Evolutionary conservation across 495 filamentous ascomycete genomes (phyloP).

Genomic region (Aspergillus olivimuriae): DNA sequence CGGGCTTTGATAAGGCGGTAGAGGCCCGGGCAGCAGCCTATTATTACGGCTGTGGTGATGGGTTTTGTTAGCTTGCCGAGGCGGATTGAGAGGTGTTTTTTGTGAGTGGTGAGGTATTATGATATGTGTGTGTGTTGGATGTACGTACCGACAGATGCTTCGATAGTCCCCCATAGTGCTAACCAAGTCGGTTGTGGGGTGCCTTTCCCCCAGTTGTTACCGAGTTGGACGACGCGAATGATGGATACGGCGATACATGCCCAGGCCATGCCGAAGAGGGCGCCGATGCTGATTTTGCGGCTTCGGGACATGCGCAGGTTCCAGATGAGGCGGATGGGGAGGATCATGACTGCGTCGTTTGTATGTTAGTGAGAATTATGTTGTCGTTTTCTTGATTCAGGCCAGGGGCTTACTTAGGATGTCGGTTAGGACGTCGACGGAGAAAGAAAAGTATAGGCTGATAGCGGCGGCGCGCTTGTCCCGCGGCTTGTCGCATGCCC

Average conservation of each 20-base stretch:
- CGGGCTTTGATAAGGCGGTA: slow-evolving; percentile 14
- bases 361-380: too few species aligned
- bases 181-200: slow-evolving; percentile 19
- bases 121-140: background rate
- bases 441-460: slow-evolving; percentile 37
- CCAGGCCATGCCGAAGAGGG: slow-evolving; percentile 43
- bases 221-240: slow-evolving; percentile 37
- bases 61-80: too few species aligned
- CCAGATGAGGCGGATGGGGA: slow-evolving; percentile 44
- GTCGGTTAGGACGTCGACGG: slow-evolving; percentile 39
- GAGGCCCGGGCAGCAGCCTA: slow-evolving; percentile 18
- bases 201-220: slow-evolving; percentile 6
- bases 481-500: slow-evolving; percentile 20
- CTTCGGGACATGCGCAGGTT: slow-evolving; percentile 36
- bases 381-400: background rate
- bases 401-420: slow-evolving; percentile 30
- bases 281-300: slow-evolving; percentile 42
- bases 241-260: slow-evolving; percentile 46
- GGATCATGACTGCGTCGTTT: slow-evolving; percentile 38
- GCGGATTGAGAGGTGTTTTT: background rate
- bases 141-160: slow-evolving; percentile 17
- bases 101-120: background rate
- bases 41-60: slow-evolving; percentile 18
- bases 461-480: slow-evolving; percentile 28
- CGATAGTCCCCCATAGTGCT: slow-evolving; percentile 22